phyloP scores from a whole-genome alignment of 2,329 filamentous ascomycete species.

The Madurella mycetomatis region DNA sequence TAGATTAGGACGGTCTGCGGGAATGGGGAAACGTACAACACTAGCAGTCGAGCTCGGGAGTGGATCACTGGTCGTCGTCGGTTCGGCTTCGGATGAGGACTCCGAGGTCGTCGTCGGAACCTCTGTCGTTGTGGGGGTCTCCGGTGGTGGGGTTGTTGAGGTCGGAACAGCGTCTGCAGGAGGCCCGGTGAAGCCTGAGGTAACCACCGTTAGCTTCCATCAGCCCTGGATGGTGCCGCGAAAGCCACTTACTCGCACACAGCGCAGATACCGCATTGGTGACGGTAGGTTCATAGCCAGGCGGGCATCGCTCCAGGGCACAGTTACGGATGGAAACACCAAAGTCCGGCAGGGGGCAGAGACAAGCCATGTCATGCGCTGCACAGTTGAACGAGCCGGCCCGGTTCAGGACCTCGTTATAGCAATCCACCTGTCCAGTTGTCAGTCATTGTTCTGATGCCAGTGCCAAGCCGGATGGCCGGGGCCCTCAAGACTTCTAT shows the following conservation, averaged over 20 bases:
- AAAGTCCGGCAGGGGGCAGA: constrained; percentile 24
- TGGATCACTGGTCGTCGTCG: constrained; percentile 1
- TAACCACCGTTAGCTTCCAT: not conserved
- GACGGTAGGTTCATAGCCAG: constrained; percentile 20
- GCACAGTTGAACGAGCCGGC: constrained; percentile 14
- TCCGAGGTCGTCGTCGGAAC: constrained; percentile 10
- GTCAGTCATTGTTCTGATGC: constrained; percentile 15
- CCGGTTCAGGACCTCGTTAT: constrained; percentile 5
- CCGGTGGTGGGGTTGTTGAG: constrained; percentile 6
- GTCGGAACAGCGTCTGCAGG: constrained; percentile 3
- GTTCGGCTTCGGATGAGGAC: not conserved
- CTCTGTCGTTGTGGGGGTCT: constrained; percentile 7
- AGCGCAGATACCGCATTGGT: constrained; percentile 16
- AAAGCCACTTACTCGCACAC: constrained; percentile 23
- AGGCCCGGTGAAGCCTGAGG: constrained; percentile 4
- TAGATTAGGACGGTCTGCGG: not conserved
- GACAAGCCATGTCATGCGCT: constrained; percentile 19
- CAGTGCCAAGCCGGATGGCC: not conserved
- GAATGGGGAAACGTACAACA: not conserved
- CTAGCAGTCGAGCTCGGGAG: constrained; percentile 2
- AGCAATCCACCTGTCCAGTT: constrained; percentile 17
- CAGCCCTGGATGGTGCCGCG: not conserved
- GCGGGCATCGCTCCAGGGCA: constrained; percentile 17
- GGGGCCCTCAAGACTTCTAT: not conserved
- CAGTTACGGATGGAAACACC: constrained; percentile 22